Evolutionary conservation across 306 rosid species (phyloP).

Genomic region (Prunus kanzakura): DNA sequence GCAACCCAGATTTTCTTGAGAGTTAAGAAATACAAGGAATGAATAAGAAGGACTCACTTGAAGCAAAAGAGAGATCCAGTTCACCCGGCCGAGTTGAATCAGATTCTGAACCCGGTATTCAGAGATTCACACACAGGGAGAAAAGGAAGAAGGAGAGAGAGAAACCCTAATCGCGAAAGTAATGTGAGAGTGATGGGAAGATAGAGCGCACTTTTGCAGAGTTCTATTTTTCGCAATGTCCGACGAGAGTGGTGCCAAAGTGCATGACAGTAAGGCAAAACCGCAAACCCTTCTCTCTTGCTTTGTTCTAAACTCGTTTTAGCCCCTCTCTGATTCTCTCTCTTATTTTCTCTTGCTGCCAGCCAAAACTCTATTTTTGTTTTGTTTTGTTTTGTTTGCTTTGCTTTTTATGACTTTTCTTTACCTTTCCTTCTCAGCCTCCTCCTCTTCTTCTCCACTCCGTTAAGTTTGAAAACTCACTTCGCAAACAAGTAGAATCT

Average conservation of each 20-base stretch:
- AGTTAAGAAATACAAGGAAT: neutral
- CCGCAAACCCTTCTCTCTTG: neutral
- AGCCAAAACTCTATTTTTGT: neutral
- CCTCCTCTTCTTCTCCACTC: neutral
- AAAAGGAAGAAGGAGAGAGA: neutral
- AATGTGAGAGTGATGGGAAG: neutral
- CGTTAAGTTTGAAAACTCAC: neutral
- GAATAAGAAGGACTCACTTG: neutral
- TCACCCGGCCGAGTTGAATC: slow-evolving; percentile 32
- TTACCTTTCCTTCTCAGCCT: neutral
- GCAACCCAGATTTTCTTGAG: neutral
- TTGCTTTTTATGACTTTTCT: neutral
- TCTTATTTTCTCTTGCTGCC: neutral
- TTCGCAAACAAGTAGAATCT: neutral
- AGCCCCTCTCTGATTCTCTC: neutral
- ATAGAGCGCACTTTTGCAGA: neutral
- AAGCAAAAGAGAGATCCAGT: slow-evolving; percentile 14
- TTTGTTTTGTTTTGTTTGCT: neutral
- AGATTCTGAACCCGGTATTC: slow-evolving; percentile 14
- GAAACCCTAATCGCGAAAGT: slow-evolving; percentile 25
- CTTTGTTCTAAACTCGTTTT: neutral
- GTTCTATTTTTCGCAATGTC: slow-evolving; percentile 20
- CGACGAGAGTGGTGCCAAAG: slow-evolving; percentile 36
- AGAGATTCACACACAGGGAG: neutral
- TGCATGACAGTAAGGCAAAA: slow-evolving; percentile 45